Evolutionary conservation across 2,329 filamentous ascomycete species (phyloP), one percentile per base, ranked within the genome.

Genomic region (Penicillium sp.): DNA sequence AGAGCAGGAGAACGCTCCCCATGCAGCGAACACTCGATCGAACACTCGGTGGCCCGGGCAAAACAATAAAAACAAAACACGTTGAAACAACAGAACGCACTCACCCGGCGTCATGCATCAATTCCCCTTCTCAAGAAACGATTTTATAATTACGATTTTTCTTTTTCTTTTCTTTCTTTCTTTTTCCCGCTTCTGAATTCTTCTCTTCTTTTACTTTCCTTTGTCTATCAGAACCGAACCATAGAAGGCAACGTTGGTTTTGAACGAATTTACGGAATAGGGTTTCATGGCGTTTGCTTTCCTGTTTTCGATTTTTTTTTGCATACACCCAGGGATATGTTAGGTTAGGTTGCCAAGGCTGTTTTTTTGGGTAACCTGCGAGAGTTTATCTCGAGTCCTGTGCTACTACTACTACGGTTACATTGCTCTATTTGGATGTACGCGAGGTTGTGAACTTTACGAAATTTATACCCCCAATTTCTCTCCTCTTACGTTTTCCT

Each of bases 61-160:
- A 46, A 15, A 23, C 29, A 48, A 47, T 2, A 23, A 48, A 23
- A 48, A 26, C 8, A 41, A 41, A 41, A 17, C 35, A 41, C 35
- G 9, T 41, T 41, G 35, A 41, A 41, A 41, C 35, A 17, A 15
- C 35, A 38, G 5, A 5, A 15, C 17, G 51, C 52, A 9, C 29
- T 21, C 23, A 38, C 52, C 52, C 52, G 21, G 38, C 52, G 11
- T n/a, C 11, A 26, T 23, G 21, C 51, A 11, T 38, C 17, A 9
- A 31, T 13, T 41, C 51, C 38, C 8, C 29, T 45, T 19, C 13
- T 26, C 52, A 21, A 23, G 45, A 48, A 56, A 56, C 19, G 54
- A 56, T 51, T 60, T 21, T 56, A 30, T 56, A 56, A 56, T 56
- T 15, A 56, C 19, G 54, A 56, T 35, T 51, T 58, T 53, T 47